Base-by-base conservation (phyloP, 2,329 filamentous ascomycete genomes). In the Aspergillus sp. region DNA sequence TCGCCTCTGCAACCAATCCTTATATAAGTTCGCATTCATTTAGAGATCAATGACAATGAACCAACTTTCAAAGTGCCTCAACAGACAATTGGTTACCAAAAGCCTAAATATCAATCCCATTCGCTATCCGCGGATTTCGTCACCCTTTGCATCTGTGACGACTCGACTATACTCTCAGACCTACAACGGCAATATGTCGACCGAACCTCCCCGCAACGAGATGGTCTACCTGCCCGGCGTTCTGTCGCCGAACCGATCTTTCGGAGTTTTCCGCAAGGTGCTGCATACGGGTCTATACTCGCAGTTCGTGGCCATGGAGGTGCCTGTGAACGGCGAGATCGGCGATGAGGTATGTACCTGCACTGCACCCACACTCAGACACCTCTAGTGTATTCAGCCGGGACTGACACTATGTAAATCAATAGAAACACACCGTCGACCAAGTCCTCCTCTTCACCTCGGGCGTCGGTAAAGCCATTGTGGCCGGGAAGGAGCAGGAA, bases 361-460 rank as follows among this genome's bases (percentile, higher is more conserved):
- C 12, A 11, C 2, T 32, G 31, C 11, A 56, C 32, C n/a, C 18
- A 12, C 2, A 14, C 12, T 36, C 9, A 3, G 3, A 22, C 20
- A 4, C 18, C 14, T 29, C 2, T 7, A 3, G 68, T 58, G 9
- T 11, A 3, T 10, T 3, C 6, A 24, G 1, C 2, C n/a, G 11
- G 14, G 14, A n/a, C 29, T n/a, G 32, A 12, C 29, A 39, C 51
- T 22, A 16, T 36, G 26, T 22, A 10, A 6, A n/a, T n/a, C 5
- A 2, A 6, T 45, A 76, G 69, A 68, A 73, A 45, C 86, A 88
- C 69, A 84, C 82, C 0, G 85, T 88, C 42, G 86, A 89, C 63
- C 86, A 89, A 65, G 84, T 86, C 57, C 76, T 89, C 12, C 85
- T 87, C 12, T 88, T 89, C 72, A 89, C 85, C 0, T 83, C 81